Evolutionary conservation across 2,329 filamentous ascomycete species (phyloP).

Genomic region (Lasiodiplodia theobromae): DNA sequence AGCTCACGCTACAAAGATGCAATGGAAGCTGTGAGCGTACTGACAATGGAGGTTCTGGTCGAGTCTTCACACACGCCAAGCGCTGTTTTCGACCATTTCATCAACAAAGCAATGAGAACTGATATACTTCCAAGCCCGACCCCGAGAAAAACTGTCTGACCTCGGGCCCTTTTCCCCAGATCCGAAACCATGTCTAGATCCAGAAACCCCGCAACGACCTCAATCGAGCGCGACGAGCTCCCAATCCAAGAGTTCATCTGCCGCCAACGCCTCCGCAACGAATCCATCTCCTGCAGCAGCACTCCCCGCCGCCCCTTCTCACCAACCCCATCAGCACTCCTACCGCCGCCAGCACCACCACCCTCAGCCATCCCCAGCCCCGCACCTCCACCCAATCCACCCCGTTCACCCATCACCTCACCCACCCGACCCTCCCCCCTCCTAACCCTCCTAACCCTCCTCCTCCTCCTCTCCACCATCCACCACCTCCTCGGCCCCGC

Average conservation of each 20-base stretch:
- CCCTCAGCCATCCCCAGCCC: not conserved
- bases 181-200: not conserved
- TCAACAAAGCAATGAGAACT: not conserved
- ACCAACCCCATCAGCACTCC: not conserved
- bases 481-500: not conserved
- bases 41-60: not conserved
- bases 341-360: not conserved
- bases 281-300: not conserved
- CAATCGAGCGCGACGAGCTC: not conserved
- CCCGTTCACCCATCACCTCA: not conserved
- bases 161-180: not conserved
- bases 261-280: slow-evolving; percentile 10
- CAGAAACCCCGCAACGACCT: not conserved
- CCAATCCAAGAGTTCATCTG: slow-evolving; percentile 16
- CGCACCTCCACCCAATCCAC: not conserved
- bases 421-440: not conserved
- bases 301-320: not conserved
- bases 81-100: slow-evolving; percentile 11
- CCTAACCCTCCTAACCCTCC: not conserved
- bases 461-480: not conserved
- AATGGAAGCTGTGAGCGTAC: not conserved
- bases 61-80: not conserved
- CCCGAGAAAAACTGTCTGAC: not conserved
- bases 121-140: not conserved
- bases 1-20: not conserved